phyloP scores from a whole-genome alignment of 176 grass and related monocot species.

The Ensete glaucum region DNA sequence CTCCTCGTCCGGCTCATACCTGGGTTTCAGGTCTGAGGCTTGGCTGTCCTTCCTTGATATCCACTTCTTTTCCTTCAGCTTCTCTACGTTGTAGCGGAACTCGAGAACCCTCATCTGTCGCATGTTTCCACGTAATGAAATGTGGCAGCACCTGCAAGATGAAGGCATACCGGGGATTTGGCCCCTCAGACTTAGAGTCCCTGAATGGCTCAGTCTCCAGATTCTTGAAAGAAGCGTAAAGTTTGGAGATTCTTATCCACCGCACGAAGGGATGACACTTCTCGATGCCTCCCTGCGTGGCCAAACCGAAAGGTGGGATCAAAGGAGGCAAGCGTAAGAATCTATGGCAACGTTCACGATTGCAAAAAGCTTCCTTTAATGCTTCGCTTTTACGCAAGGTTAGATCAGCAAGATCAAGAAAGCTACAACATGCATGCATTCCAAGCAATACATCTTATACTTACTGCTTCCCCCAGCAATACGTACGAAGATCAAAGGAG shows the following conservation, averaged over 20 bases:
- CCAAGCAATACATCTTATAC: too few relatives aligned
- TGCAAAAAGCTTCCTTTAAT: background rate
- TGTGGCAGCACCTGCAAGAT: background rate
- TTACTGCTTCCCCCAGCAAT: too few relatives aligned
- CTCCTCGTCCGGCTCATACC: slow-evolving; percentile 34
- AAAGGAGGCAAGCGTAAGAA: slow-evolving; percentile 33
- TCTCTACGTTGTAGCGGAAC: slow-evolving; percentile 56
- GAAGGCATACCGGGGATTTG: too few relatives aligned
- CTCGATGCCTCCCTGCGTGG: background rate
- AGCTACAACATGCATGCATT: too few relatives aligned
- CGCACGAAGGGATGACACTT: background rate
- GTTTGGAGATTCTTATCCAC: background rate
- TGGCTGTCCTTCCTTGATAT: slow-evolving; percentile 32
- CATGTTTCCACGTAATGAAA: slow-evolving; percentile 21
- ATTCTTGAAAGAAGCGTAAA: slow-evolving; percentile 8
- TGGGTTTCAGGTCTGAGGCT: slow-evolving; percentile 32
- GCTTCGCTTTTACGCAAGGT: too few relatives aligned
- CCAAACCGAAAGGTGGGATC: slow-evolving; percentile 28
- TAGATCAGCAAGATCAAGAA: too few relatives aligned
- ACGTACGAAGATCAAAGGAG: too few relatives aligned
- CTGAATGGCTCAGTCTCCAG: background rate
- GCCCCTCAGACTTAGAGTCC: background rate
- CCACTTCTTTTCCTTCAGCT: slow-evolving; percentile 15
- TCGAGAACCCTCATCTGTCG: slow-evolving; percentile 44
- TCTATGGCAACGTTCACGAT: slow-evolving; percentile 14